phyloP scores from a whole-genome alignment of 2,329 filamentous ascomycete species.

The Phaeosphaeriaceae sp. region DNA sequence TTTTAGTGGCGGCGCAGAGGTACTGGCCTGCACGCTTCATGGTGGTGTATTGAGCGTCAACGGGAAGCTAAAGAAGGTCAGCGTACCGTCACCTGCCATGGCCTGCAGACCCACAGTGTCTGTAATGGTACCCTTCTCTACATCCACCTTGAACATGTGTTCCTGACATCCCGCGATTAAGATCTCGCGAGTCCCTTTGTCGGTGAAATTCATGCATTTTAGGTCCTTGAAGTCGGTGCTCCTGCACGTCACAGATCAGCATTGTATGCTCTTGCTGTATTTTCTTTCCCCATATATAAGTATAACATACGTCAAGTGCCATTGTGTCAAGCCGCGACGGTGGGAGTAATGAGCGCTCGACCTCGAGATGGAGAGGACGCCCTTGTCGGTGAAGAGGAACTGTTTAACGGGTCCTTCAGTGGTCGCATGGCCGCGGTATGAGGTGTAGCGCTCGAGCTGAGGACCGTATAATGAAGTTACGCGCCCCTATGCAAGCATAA shows the following conservation, averaged over 20 bases:
- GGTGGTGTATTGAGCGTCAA: constrained; percentile 80
- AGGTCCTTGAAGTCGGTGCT: constrained; percentile 82
- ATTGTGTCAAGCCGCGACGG: constrained; percentile 80
- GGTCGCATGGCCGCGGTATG: constrained; percentile 78
- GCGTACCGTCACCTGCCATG: constrained; percentile 33
- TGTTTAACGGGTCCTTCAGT: constrained; percentile 82
- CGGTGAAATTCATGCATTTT: constrained; percentile 94
- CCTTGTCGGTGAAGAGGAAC: constrained; percentile 88
- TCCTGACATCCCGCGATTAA: constrained; percentile 87
- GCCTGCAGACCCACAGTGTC: constrained; percentile 45
- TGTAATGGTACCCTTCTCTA: constrained; percentile 59
- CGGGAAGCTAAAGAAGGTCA: constrained; percentile 61
- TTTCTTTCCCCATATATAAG: not conserved
- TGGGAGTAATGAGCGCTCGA: constrained; percentile 88
- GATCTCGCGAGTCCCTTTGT: constrained; percentile 81
- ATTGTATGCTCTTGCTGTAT: not conserved
- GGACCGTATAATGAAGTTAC: constrained; percentile 87
- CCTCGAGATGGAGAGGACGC: constrained; percentile 82
- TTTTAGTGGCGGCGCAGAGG: constrained; percentile 88
- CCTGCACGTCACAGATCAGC: constrained; percentile 51
- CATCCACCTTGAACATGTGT: constrained; percentile 78
- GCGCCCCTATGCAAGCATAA: constrained; percentile 68
- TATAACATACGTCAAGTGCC: constrained; percentile 77
- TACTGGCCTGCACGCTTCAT: constrained; percentile 88
- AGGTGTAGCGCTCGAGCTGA: constrained; percentile 88